Evolutionary conservation across 192 early-diverging fungal genomes (phyloP).

Genomic region (Spinellus fusiger): DNA sequence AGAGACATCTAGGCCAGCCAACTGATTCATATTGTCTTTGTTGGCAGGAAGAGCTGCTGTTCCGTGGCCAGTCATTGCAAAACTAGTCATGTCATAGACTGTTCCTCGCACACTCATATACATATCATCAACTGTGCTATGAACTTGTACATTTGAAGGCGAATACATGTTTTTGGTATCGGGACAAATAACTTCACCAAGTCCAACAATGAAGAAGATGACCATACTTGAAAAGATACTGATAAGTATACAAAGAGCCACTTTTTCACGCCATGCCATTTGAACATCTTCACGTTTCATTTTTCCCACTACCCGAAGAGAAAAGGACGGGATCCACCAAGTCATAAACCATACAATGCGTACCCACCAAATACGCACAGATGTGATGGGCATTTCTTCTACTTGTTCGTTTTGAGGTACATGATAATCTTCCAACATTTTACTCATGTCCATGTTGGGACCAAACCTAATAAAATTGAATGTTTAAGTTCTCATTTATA

Average conservation of each 20-base stretch:
- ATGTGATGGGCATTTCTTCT: constrained; percentile 49
- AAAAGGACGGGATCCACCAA: constrained; percentile 74
- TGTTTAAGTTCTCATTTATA: neutral
- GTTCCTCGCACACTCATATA: constrained; percentile 57
- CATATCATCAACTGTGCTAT: constrained; percentile 53
- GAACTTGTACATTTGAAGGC: constrained; percentile 50
- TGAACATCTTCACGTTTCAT: constrained; percentile 91
- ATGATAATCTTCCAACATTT: constrained; percentile 37
- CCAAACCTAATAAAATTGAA: constrained; percentile 17
- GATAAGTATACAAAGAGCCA: constrained; percentile 81
- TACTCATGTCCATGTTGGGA: constrained; percentile 37
- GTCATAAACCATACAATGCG: constrained; percentile 81
- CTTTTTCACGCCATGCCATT: constrained; percentile 97
- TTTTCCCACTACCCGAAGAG: constrained; percentile 55
- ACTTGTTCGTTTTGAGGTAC: constrained; percentile 37
- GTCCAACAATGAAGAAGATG: constrained; percentile 85
- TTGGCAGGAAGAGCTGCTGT: constrained; percentile 36
- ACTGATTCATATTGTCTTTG: constrained; percentile 34
- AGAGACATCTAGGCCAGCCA: constrained; percentile 60
- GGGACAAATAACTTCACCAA: constrained; percentile 87
- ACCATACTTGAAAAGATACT: constrained; percentile 68
- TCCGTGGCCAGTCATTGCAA: constrained; percentile 55
- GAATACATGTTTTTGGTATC: constrained; percentile 56
- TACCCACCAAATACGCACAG: constrained; percentile 63
- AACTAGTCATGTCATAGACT: constrained; percentile 67